Percentiles rank a stretch among this genome's conserved stretches.
These are phyloP conservation scores for Hibiscus tridactylites DNA, from an alignment of 345 rosid genomes.

Conservation along the genomic window DNA sequence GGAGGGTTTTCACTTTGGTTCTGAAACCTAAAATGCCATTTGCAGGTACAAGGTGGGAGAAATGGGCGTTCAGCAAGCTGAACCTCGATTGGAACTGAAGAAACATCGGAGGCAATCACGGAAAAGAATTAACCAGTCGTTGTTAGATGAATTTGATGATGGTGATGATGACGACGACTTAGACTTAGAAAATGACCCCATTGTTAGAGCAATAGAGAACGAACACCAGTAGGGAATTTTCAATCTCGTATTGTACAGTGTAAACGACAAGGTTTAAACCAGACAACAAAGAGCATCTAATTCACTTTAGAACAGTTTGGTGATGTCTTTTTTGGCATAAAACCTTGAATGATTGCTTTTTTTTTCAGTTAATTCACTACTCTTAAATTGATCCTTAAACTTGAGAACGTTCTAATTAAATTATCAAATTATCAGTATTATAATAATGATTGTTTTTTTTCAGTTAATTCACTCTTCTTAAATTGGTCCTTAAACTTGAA, in stretches of 20 bases:
- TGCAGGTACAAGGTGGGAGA: constrained; percentile 71
- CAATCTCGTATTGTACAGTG: not conserved
- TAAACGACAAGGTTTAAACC: constrained; percentile 6
- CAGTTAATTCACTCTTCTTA: not conserved
- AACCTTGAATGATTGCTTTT: not conserved
- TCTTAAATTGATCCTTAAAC: too few species aligned
- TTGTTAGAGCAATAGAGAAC: constrained; percentile 40
- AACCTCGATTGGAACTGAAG: constrained; percentile 69
- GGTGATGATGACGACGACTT: constrained; percentile 36
- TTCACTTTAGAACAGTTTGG: not conserved
- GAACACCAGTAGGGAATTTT: constrained; percentile 24
- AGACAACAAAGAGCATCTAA: not conserved
- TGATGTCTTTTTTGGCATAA: not conserved
- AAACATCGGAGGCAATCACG: constrained; percentile 82
- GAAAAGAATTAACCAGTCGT: constrained; percentile 62
- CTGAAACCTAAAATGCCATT: not conserved
- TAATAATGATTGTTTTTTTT: not conserved
- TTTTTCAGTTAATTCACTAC: not conserved
- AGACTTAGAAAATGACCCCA: constrained; percentile 52
- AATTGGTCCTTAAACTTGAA: too few species aligned
- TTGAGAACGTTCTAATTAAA: too few species aligned
- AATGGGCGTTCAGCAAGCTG: constrained; percentile 77
- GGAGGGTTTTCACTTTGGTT: not conserved
- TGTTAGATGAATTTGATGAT: constrained; percentile 49
- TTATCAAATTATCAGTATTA: too few species aligned